phyloP scores from a whole-genome alignment of 345 rosid genomes.

The Psidium guajava region DNA sequence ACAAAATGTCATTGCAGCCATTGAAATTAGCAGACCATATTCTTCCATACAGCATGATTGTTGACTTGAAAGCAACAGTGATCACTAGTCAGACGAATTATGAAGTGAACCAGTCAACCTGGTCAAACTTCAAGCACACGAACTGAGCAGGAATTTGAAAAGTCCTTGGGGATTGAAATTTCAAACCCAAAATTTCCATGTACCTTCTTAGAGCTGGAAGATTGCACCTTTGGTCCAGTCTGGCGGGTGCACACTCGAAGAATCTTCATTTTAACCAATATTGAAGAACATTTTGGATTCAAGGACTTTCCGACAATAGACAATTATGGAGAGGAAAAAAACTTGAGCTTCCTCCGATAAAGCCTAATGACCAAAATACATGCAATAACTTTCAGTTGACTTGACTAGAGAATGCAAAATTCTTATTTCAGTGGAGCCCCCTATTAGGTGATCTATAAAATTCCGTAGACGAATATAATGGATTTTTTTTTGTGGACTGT shows the following conservation, averaged over 20 bases:
- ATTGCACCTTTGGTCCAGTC: background rate
- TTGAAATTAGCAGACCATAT: background rate
- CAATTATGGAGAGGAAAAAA: background rate
- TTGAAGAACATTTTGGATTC: rapidly evolving
- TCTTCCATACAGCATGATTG: background rate
- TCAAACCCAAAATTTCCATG: background rate
- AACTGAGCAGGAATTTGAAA: background rate
- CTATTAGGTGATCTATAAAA: no score
- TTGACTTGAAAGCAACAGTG: background rate
- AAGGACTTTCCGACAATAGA: background rate
- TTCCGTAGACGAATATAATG: no score
- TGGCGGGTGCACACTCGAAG: rapidly evolving
- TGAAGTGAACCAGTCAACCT: background rate
- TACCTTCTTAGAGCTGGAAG: background rate
- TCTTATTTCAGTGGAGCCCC: background rate
- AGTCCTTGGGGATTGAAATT: background rate
- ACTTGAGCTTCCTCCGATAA: background rate
- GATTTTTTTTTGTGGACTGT: no score
- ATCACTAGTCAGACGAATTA: background rate
- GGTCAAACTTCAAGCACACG: background rate
- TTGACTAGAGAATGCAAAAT: background rate
- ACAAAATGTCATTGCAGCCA: background rate
- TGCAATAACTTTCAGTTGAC: background rate
- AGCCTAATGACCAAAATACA: no score
- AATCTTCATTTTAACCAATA: background rate